Percentiles rank a stretch among this genome's conserved stretches.
Conservation (phyloP, 495 filamentous ascomycete species). For the Aspergillus biplanus region DNA sequence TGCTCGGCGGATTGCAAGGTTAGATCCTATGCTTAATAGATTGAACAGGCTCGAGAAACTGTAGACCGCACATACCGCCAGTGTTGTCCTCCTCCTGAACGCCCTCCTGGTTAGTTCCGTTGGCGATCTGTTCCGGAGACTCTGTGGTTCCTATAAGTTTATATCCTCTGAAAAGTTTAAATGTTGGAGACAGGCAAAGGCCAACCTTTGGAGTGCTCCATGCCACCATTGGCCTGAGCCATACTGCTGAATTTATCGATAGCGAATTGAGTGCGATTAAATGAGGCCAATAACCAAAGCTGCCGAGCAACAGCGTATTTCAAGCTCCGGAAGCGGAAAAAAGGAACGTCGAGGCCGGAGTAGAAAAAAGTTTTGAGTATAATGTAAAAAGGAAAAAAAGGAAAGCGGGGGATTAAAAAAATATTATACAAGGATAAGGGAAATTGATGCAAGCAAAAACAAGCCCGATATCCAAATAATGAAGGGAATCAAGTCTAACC, state of each 20-base stretch:
- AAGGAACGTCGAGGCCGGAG: constrained; percentile 10
- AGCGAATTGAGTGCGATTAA: constrained; percentile 20
- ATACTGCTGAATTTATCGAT: constrained; percentile 35
- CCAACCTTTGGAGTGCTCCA: constrained; percentile 50
- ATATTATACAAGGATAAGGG: constrained; percentile 44
- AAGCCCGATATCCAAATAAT: constrained; percentile 25
- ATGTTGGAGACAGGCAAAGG: constrained; percentile 7
- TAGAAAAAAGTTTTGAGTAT: constrained; percentile 28
- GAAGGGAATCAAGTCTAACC: constrained; percentile 46
- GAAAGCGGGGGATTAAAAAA: constrained; percentile 34
- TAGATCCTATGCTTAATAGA: background rate
- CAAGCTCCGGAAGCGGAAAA: constrained; percentile 18
- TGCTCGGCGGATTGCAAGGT: constrained; percentile 23
- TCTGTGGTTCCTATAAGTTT: constrained; percentile 36
- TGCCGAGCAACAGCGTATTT: constrained; percentile 25
- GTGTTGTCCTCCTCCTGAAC: constrained; percentile 44
- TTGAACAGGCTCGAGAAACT: background rate
- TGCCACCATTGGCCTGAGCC: constrained; percentile 48
- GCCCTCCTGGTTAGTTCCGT: constrained; percentile 39
- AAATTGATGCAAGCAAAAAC: constrained; percentile 47
- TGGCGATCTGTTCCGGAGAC: constrained; percentile 42
- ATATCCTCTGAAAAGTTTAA: constrained; percentile 3
- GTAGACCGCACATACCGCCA: constrained; percentile 37
- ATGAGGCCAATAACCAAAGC: constrained; percentile 22
- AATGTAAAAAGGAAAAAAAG: constrained; percentile 26